phyloP scores from a whole-genome alignment of 2,329 filamentous ascomycete species.

The Aspergillus clavatus region DNA sequence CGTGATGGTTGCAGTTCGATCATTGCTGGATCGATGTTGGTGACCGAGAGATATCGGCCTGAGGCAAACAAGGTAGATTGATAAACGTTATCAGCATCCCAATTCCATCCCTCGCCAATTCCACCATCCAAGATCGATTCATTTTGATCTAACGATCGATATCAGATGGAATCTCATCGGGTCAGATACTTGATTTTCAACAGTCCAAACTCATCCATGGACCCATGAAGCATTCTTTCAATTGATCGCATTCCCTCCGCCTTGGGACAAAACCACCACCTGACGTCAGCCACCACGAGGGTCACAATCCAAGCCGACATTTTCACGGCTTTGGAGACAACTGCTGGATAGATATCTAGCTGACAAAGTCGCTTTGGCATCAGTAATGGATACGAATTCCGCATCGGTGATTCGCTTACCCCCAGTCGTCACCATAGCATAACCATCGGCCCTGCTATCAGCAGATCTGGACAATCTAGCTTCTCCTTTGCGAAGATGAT shows the following conservation, averaged over 20 bases:
- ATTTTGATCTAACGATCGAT: too few species aligned
- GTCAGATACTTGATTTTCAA: too few species aligned
- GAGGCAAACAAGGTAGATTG: too few species aligned
- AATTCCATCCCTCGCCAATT: not conserved
- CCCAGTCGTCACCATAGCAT: not conserved
- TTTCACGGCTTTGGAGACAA: too few species aligned
- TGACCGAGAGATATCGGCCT: too few species aligned
- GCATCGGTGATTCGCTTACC: not conserved
- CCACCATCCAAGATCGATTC: too few species aligned
- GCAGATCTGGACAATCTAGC: not conserved
- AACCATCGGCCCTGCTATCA: not conserved
- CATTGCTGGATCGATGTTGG: too few species aligned
- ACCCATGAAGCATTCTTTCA: not conserved
- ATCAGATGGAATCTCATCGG: too few species aligned
- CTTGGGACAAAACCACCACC: constrained; percentile 5
- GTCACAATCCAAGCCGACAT: not conserved
- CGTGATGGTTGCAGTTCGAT: too few species aligned
- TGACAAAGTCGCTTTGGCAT: not conserved
- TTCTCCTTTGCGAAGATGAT: constrained; percentile 4
- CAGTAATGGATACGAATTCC: not conserved
- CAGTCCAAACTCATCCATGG: not conserved
- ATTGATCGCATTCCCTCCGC: constrained; percentile 4
- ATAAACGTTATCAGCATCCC: not conserved
- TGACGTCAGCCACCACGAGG: constrained; percentile 14
- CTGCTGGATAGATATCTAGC: not conserved